phyloP scores from a whole-genome alignment of 441 rosid genomes.

The Populus tomentosa region DNA sequence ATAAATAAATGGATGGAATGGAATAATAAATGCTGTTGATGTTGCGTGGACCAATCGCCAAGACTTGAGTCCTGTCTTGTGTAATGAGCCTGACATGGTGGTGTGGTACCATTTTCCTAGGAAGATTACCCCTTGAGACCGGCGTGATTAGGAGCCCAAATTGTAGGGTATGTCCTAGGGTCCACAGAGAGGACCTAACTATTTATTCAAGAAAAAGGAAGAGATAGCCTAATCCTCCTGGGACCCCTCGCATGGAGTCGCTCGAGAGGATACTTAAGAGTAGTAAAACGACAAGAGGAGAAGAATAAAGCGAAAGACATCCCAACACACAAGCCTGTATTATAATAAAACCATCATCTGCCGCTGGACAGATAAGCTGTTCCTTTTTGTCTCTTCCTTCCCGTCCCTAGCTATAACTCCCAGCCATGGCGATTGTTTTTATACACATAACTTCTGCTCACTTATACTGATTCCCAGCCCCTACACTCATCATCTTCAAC shows the following conservation, averaged over 20 bases:
- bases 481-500: not conserved
- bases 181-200: not conserved
- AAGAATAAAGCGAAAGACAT: constrained; percentile 38
- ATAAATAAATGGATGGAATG: not conserved
- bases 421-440: not conserved
- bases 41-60: not conserved
- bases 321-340: constrained; percentile 30
- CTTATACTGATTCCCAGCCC: not conserved
- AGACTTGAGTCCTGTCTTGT: too few relatives aligned
- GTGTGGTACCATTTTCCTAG: constrained; percentile 49
- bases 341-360: constrained; percentile 26
- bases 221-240: not conserved
- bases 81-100: not conserved
- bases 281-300: constrained; percentile 25
- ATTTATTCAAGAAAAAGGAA: not conserved
- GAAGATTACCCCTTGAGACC: constrained; percentile 34
- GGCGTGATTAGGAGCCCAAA: constrained; percentile 20
- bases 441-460: not conserved
- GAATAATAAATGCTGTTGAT: not conserved
- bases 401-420: not conserved
- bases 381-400: constrained; percentile 38
- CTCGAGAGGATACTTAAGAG: not conserved
- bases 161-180: constrained; percentile 10
- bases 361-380: constrained; percentile 60
- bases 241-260: constrained; percentile 17